Base-by-base conservation (phyloP, 257 asterid species). In the Solanum pinnatisectum region DNA sequence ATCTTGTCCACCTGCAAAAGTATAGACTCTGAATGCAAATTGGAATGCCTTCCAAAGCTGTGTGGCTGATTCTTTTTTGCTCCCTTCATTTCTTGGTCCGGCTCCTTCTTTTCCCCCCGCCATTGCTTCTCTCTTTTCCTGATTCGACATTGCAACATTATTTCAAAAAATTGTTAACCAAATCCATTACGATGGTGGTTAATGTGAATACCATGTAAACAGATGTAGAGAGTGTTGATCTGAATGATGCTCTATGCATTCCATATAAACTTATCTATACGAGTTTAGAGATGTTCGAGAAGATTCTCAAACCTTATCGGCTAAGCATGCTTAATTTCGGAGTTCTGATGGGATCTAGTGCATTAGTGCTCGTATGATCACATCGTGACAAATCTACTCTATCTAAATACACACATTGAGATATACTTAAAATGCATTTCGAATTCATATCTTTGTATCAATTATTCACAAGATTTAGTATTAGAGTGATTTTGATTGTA, bases 1-100 rank as follows among this genome's bases (percentile, higher is more conserved):
- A 65, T 96, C 99, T 10, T 95, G 98, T 40, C 99, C 99, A 6
- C 99, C 99, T 3, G 98, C 95, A 77, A 96, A 95, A 2, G 96
- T 93, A 92, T 96, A 96, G 27, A 96, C 95, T 11, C 95, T 87
- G 83, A 90, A 96, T 23, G 98, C 99, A 88, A 96, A 95, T 89
- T 96, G 98, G 84, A 96, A 96, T 32, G 98, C 95, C 92, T 92
- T 93, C 99, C 98, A 96, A 2, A 96, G 94, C 87, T 93, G 87
- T 90, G 94, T 92, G 32, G 88, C 91, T 8, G 97, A 92, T 87
- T 91, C 95, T 22, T 78, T 91, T 79, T 91, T 94, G n/a, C 83
- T 87, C 36, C 77, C 90, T 3, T 89, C 94, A 23, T 88, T 65
- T 76, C 89, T 91, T 37, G 77, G 27, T 77, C 77, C 87, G 4